These are phyloP conservation scores for Phytopythium delawarense DNA, from an alignment of 352 stramenopile genomes.

Conservation along the genomic window DNA sequence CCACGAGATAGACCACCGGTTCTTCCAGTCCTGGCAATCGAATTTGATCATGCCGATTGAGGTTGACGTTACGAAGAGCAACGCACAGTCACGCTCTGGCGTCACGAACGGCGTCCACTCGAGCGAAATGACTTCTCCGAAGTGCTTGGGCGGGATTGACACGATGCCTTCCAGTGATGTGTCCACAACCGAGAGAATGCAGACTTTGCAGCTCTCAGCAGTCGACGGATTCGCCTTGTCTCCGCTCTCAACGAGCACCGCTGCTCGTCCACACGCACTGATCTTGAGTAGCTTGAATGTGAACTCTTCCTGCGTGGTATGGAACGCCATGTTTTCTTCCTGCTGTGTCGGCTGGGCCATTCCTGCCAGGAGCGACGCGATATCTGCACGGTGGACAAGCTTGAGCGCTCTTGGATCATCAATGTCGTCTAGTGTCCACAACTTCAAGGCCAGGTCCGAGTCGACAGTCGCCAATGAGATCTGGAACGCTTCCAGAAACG, in stretches of 20 bases:
- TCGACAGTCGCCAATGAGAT: constrained; percentile 47
- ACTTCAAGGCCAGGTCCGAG: constrained; percentile 21
- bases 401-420: constrained; percentile 41
- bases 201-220: constrained; percentile 30
- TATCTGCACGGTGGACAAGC: constrained; percentile 33
- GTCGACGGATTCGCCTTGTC: not conserved
- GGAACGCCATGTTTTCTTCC: constrained; percentile 35
- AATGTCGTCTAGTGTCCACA: constrained; percentile 63
- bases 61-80: constrained; percentile 64
- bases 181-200: constrained; percentile 50
- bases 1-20: constrained; percentile 60
- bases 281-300: constrained; percentile 47
- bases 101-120: constrained; percentile 61
- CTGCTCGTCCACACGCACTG: constrained; percentile 52
- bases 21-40: constrained; percentile 29
- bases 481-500: constrained; percentile 44
- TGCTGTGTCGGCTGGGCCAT: constrained; percentile 15
- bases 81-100: constrained; percentile 40
- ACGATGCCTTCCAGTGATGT: constrained; percentile 51
- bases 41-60: constrained; percentile 59
- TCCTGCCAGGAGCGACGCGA: constrained; percentile 28
- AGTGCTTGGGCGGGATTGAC: constrained; percentile 48
- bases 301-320: constrained; percentile 25
- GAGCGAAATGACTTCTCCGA: constrained; percentile 50
- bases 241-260: constrained; percentile 44